Evolutionary conservation across 768 basidiomycete genomes (phyloP).

Genomic region (Ramaria rubella): DNA sequence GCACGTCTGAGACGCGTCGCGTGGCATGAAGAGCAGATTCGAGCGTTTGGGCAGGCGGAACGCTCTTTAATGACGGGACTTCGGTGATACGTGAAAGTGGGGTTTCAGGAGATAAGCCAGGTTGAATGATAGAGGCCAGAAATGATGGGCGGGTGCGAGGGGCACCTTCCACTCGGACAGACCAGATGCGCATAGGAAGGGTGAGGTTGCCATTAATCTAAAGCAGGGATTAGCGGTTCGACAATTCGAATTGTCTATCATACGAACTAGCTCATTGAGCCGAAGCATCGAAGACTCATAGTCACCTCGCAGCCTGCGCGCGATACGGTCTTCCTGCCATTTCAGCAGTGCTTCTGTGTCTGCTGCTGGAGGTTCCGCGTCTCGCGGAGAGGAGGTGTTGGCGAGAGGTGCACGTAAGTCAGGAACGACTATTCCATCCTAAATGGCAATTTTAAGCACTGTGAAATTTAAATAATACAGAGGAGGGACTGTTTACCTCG

Average conservation of each 20-base stretch:
- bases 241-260: neutral
- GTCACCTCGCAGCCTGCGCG: conserved; percentile 62
- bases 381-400: conserved; percentile 46
- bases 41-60: conserved; percentile 38
- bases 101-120: conserved; percentile 36
- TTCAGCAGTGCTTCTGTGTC: conserved; percentile 51
- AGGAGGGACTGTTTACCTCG: neutral
- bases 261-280: conserved; percentile 55
- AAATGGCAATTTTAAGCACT: neutral
- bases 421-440: conserved; percentile 15
- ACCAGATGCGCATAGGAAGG: conserved; percentile 58
- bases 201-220: conserved; percentile 66
- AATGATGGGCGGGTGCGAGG: conserved; percentile 69
- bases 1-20: conserved; percentile 53
- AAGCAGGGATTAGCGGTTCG: neutral
- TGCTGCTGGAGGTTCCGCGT: conserved; percentile 44
- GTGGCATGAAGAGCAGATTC: conserved; percentile 66
- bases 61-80: conserved; percentile 15
- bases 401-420: conserved; percentile 45
- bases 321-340: conserved; percentile 74
- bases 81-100: neutral
- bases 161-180: conserved; percentile 80
- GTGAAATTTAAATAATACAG: neutral
- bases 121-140: conserved; percentile 70
- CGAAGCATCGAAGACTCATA: conserved; percentile 65